phyloP scores from a whole-genome alignment of 164 flowering plant genomes.

The Annona squamosa region DNA sequence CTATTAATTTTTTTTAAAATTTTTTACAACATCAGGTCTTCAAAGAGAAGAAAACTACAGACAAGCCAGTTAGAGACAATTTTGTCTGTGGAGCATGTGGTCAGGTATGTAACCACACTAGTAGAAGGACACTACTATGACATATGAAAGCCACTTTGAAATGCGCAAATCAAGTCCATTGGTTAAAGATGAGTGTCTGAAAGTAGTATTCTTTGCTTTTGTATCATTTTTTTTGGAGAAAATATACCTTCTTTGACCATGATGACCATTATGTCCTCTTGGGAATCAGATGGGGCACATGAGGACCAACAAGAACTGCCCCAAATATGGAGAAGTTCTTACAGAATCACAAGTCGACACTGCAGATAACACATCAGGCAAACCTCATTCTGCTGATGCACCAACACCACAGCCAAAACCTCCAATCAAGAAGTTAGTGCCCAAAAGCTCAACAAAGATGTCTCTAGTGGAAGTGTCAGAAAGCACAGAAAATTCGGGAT shows the following conservation, averaged over 20 bases:
- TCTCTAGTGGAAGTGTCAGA: slow-evolving; percentile 52
- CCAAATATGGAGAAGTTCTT: slow-evolving; percentile 72
- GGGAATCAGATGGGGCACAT: slow-evolving; percentile 79
- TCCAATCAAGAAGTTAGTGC: slow-evolving; percentile 37
- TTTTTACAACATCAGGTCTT: slow-evolving; percentile 32
- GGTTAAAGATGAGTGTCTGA: not conserved
- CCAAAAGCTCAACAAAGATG: slow-evolving; percentile 45
- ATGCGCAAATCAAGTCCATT: not conserved
- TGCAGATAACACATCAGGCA: slow-evolving; percentile 38
- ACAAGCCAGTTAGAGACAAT: slow-evolving; percentile 63
- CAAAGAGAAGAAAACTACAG: slow-evolving; percentile 61
- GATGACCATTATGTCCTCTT: slow-evolving; percentile 2
- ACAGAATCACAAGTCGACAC: slow-evolving; percentile 42
- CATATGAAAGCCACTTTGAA: not conserved
- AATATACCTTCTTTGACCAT: not conserved
- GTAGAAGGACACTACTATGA: not conserved
- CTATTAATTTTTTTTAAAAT: no score
- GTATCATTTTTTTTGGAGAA: not conserved
- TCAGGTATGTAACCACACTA: slow-evolving; percentile 49
- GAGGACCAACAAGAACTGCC: slow-evolving; percentile 98
- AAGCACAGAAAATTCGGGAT: slow-evolving; percentile 33
- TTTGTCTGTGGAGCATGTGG: slow-evolving; percentile 97
- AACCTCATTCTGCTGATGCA: slow-evolving; percentile 35
- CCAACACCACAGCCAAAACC: slow-evolving; percentile 38
- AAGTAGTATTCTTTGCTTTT: not conserved